These are phyloP conservation scores for Metschnikowia vanudenii DNA, from an alignment of 805 yeast genomes.

Conservation along the genomic window DNA sequence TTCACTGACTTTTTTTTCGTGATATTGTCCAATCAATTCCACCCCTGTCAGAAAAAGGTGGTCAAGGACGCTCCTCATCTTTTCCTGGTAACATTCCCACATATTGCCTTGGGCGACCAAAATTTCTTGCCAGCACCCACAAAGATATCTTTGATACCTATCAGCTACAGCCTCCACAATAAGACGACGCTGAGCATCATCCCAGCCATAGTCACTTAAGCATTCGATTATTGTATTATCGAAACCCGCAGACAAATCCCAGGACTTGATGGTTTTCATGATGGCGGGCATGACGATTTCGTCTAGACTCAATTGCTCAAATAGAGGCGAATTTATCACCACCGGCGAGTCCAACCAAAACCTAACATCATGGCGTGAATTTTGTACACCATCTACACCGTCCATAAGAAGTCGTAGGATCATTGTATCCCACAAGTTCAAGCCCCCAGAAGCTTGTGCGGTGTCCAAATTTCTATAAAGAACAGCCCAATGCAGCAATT, in stretches of 20 bases:
- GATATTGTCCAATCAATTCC: conserved; percentile 3
- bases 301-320: conserved; percentile 9
- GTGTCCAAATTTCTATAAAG: conserved; percentile 5
- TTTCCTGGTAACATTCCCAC: background rate
- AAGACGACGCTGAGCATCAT: background rate
- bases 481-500: conserved; percentile 12
- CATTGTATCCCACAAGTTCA: conserved; percentile 17
- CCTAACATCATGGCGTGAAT: conserved; percentile 2
- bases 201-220: conserved; percentile 11
- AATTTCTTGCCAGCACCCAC: conserved; percentile 1
- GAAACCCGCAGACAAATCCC: conserved; percentile 9
- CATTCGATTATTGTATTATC: conserved; percentile 8
- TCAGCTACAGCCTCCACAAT: conserved; percentile 7
- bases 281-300: conserved; percentile 10
- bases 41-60: conserved; percentile 7
- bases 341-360: conserved; percentile 18
- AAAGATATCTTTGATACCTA: conserved; percentile 2
- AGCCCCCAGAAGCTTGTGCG: background rate
- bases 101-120: background rate
- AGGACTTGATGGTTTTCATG: background rate
- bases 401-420: conserved; percentile 5
- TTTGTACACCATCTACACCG: background rate
- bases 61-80: conserved; percentile 3
- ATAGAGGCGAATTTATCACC: conserved; percentile 12
- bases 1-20: background rate